Evolutionary conservation across 1,284 basidiomycete species (phyloP), one percentile per base, ranked within the genome.

Genomic region (Phellopilus nigrolimitatus): DNA sequence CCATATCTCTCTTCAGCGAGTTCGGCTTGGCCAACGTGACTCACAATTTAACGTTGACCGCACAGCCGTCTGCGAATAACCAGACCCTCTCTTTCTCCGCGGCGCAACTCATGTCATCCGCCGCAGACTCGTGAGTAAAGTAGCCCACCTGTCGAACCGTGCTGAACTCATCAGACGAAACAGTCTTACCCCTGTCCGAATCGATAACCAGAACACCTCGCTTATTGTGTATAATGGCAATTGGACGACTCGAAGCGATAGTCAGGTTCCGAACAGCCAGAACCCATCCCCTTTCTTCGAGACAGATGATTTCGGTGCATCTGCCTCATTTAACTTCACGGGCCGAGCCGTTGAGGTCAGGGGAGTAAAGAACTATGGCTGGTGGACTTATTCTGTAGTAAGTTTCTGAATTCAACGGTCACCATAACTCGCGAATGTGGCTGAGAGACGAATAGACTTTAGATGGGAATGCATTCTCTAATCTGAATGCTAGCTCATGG

Each of bases 401-500:
- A 37, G 40, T 49, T 21, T 17, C 4, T 21, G 2, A 4, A 33
- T 17, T 44, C 31, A 21, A 54, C 28, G 6, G 41, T 27, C 8
- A 8, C 9, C 19, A 10, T 9, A 5, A 21, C 9, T 6, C 19
- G 13, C 21, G 27, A 33, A 21, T 24, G 13, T 47, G n/a, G n/a
- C n/a, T n/a, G n/a, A n/a, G n/a, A n/a, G n/a, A n/a, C 31, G 2
- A 30, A 5, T 25, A 52, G 45, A 53, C 57, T 3, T 45, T 69
- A 8, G 62, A 69, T 54, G 67, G 66, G 2, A 28, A 50, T 7
- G 46, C 49, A 1, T 54, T 27, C 12, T 47, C 47, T 7, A 66
- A 60, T 48, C 13, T 33, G n/a, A 68, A 69, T 47, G 65, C 60
- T 25, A 66, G 61, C 39, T 66, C 66, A 1, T 57, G 58, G 47